Base-by-base conservation (phyloP, 148 eudicot species). In the Gaultheria prostrata region DNA sequence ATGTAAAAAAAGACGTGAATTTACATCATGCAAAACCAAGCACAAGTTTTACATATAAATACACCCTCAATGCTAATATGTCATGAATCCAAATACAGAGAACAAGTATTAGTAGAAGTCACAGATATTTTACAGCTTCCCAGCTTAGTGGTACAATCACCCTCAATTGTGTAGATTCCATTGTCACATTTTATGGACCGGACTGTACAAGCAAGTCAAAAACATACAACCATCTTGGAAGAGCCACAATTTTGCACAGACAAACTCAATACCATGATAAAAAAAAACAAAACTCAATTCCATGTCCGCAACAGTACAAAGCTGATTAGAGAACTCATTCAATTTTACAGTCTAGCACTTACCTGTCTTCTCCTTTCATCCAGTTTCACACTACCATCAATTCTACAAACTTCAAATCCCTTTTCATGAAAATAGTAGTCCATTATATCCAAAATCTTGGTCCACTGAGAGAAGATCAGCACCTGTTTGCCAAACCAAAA, bases 401-500 rank as follows among this genome's bases (percentile, higher is more conserved):
- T 97, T 88, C 99, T 91, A 89, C 99, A 97, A 76, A 97, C 98
- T 50, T 88, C 80, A 78, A 88, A 86, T 33, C 98, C 98, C 80
- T 85, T 97, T 87, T 95, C 98, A 82, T 90, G 90, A 35, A 97
- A 93, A 85, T 97, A 97, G 85, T 93, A 97, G 74, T 95, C 93
- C 91, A 97, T 92, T 82, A 97, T 89, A 88, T 97, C 98, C 84
- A 97, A 86, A 63, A 97, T 88, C 87, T 88, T 95, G 30, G 98
- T 93, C 99, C 98, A 95, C 85, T 97, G 99, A 50, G 98, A 95
- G 82, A 97, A 97, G 76, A 97, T 92, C 77, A 97, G 87, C 86
- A 95, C 99, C 99, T 97, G 91, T 54, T 33, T 78, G 57, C 74
- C 70, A 76, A 78, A 15, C 59, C 13, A 79, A 85, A 20, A 50